These are phyloP conservation scores for Maudiozyma barnettii DNA, from an alignment of 805 yeast genomes.

Conservation along the genomic window DNA sequence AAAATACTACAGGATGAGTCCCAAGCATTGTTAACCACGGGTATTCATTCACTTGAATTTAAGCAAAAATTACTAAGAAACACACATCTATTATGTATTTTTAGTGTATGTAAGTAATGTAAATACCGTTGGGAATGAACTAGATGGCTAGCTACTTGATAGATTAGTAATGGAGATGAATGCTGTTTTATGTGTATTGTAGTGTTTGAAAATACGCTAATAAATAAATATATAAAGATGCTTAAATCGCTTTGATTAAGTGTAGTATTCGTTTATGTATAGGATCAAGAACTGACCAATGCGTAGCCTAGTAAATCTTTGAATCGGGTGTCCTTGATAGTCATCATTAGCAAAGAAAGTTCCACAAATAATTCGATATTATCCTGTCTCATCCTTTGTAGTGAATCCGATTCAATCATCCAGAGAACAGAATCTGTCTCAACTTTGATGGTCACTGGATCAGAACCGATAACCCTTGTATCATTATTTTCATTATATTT, in stretches of 20 bases:
- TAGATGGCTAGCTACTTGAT: no score
- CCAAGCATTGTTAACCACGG: no score
- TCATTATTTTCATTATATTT: slow-evolving; percentile 1
- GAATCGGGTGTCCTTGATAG: slow-evolving; percentile 59
- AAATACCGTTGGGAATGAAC: no score
- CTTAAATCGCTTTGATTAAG: background rate
- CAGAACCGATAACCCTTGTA: slow-evolving; percentile 11
- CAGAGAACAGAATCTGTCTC: slow-evolving; percentile 61
- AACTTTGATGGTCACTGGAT: slow-evolving; percentile 40
- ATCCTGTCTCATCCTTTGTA: slow-evolving; percentile 38
- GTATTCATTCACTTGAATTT: no score
- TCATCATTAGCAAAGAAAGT: slow-evolving; percentile 48
- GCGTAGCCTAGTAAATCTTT: slow-evolving; percentile 70
- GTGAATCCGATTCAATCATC: slow-evolving; percentile 43
- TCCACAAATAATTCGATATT: slow-evolving; percentile 55
- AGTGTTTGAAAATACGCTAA: no score
- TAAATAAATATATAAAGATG: no score
- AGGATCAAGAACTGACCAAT: slow-evolving; percentile 42
- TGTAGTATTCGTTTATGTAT: background rate
- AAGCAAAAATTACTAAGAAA: no score
- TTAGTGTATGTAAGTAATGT: no score
- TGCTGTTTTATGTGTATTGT: no score
- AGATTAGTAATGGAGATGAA: no score
- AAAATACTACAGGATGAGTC: no score
- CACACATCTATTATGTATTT: no score